Evolutionary conservation across 208 protist species (phyloP).

Genomic region (Leishmania lainsoni): DNA sequence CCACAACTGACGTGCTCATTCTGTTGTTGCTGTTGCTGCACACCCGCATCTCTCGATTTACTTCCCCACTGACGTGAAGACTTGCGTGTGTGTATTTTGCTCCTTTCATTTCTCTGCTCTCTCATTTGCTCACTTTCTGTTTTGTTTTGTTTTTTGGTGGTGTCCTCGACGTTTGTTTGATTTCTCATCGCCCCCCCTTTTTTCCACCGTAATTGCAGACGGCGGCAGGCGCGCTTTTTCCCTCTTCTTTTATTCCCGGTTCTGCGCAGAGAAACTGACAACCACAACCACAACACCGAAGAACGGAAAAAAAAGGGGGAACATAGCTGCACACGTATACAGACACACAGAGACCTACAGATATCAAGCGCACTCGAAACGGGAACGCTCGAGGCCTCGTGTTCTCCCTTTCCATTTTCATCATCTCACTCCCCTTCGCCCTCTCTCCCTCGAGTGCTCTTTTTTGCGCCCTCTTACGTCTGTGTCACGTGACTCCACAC

Average conservation of each 20-base stretch:
- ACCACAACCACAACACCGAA: neutral
- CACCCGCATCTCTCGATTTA: neutral
- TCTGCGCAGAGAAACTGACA: neutral
- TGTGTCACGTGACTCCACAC: neutral
- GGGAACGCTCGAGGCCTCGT: neutral
- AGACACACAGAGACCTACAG: neutral
- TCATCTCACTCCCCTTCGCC: neutral
- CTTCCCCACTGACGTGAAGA: too few species aligned
- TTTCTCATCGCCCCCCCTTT: neutral
- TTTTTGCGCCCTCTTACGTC: neutral
- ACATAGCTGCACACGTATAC: neutral
- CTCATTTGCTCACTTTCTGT: conserved; percentile 2
- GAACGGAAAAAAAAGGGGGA: neutral
- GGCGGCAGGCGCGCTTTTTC: neutral
- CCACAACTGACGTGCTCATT: neutral
- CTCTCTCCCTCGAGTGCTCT: neutral
- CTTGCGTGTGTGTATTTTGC: too few species aligned
- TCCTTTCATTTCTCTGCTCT: neutral
- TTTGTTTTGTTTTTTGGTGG: neutral
- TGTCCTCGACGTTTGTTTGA: neutral
- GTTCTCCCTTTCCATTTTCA: neutral
- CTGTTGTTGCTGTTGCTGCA: neutral
- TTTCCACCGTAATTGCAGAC: too few species aligned
- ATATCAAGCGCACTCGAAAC: neutral
- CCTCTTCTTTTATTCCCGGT: conserved; percentile 10